Evolutionary conservation across 2,329 filamentous ascomycete genomes (phyloP).

Genomic region (Verticillium nubilum): DNA sequence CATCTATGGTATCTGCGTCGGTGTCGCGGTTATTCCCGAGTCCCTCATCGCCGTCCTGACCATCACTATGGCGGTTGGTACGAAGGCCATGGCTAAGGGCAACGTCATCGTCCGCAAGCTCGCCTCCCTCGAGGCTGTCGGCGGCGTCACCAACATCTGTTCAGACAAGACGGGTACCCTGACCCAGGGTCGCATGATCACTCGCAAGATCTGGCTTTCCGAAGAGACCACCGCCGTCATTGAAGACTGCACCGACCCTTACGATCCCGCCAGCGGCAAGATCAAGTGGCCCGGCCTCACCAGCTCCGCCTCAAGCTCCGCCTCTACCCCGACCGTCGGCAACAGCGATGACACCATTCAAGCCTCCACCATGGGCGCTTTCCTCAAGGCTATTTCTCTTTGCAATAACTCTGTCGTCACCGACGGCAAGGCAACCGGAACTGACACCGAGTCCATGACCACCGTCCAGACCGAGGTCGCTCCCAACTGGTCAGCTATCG

Average conservation of each 20-base stretch:
- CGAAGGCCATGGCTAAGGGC: slow-evolving; percentile 58
- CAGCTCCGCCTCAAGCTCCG: slow-evolving; percentile 24
- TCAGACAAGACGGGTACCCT: slow-evolving; percentile 67
- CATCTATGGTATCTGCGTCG: slow-evolving; percentile 56
- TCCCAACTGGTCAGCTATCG: slow-evolving; percentile 49
- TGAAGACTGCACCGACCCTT: slow-evolving; percentile 50
- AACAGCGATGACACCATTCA: slow-evolving; percentile 20
- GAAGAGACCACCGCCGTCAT: slow-evolving; percentile 47
- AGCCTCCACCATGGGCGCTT: slow-evolving; percentile 32
- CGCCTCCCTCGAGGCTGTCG: slow-evolving; percentile 60
- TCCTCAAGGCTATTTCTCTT: slow-evolving; percentile 50
- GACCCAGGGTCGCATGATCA: slow-evolving; percentile 62
- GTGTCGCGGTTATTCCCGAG: slow-evolving; percentile 60
- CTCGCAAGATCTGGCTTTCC: slow-evolving; percentile 56
- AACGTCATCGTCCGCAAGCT: slow-evolving; percentile 63
- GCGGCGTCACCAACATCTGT: slow-evolving; percentile 65
- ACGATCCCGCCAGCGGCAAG: slow-evolving; percentile 54
- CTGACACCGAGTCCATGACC: slow-evolving; percentile 41
- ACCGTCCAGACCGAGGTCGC: slow-evolving; percentile 34
- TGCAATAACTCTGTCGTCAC: slow-evolving; percentile 55
- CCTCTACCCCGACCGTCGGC: slow-evolving; percentile 15
- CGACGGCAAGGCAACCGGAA: slow-evolving; percentile 38
- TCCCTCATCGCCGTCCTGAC: slow-evolving; percentile 65
- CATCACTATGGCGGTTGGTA: slow-evolving; percentile 64
- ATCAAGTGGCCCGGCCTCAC: slow-evolving; percentile 38